Evolutionary conservation across 2,329 filamentous ascomycete genomes (phyloP).

Genomic region (Sphaceloma murrayae): DNA sequence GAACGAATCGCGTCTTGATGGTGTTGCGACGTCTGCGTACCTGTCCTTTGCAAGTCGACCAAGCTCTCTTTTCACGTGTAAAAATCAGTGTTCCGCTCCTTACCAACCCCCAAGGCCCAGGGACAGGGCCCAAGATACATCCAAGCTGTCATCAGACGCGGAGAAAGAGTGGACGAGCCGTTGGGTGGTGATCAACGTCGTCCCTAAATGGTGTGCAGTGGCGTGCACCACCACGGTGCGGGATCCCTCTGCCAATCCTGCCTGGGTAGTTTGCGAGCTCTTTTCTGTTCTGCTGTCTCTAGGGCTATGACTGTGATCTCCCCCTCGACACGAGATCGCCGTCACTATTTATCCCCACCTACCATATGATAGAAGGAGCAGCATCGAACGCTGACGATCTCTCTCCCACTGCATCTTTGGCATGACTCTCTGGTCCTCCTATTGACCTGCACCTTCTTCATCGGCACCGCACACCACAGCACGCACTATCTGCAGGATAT

Average conservation of each 20-base stretch:
- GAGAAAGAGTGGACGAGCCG: conserved; percentile 1
- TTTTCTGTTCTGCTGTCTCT: not conserved
- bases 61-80: not conserved
- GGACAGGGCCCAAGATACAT: not conserved
- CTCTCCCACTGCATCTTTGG: too few relatives aligned
- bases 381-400: too few relatives aligned
- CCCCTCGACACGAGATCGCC: not conserved
- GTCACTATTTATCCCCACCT: too few relatives aligned
- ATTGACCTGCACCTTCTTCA: too few relatives aligned
- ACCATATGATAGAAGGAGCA: too few relatives aligned
- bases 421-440: too few relatives aligned
- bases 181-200: conserved; percentile 14
- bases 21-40: not conserved
- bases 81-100: too few relatives aligned
- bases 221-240: too few relatives aligned
- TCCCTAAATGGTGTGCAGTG: conserved; percentile 10
- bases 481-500: not conserved
- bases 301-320: not conserved
- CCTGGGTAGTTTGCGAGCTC: too few relatives aligned
- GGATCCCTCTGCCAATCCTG: too few relatives aligned
- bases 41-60: not conserved
- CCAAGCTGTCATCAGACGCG: not conserved
- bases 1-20: not conserved
- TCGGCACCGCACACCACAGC: not conserved
- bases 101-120: too few relatives aligned